Evolutionary conservation across 257 asterid species (phyloP), one percentile per base, ranked within the genome.

Genomic region (Ilex asprella): DNA sequence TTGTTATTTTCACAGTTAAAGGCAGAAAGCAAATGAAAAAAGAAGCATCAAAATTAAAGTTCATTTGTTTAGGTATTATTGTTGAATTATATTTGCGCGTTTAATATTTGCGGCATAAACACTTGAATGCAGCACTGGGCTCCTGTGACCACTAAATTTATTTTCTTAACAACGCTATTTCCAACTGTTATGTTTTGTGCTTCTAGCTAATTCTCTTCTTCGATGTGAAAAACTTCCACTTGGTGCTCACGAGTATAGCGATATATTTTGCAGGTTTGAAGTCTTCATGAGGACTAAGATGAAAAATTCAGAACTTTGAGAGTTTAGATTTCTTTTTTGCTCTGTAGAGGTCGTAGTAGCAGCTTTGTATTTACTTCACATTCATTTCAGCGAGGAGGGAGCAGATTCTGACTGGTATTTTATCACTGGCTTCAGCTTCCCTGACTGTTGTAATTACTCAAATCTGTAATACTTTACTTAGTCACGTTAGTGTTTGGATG

Each of bases 221-320:
- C 27, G 8, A 35, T 1, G 41, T 16, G 56, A 6, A 44, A 54
- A 30, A 60, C n/a, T 43, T 16, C 7, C 32, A 15, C 63, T 60
- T 55, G 73, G 54, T 67, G 78, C 68, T 60, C n/a, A 31, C 29
- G n/a, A 39, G 56, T n/a, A 50, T 16, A 12, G n/a, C 58, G 30
- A 67, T 31, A 30, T 67, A 66, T 60, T 49, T 61, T 71, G 76
- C 88, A 83, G 95, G 84, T 77, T 56, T 67, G 63, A 68, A 43
- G 51, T 71, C 21, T 64, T 65, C 46, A 65, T 55, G 75, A 69
- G 78, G 70, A 63, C 32, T 70, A 62, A n/a, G 70, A 68, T 67
- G 60, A 59, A 31, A 59, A 31, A 59, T 50, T 52, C 61, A 16
- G 77, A 69, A 68, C 13, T 66, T 3, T 49, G 14, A n/a, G 16